phyloP scores from a whole-genome alignment of 1,139 yeast genomes.

The Scheffersomyces parashehatae region DNA sequence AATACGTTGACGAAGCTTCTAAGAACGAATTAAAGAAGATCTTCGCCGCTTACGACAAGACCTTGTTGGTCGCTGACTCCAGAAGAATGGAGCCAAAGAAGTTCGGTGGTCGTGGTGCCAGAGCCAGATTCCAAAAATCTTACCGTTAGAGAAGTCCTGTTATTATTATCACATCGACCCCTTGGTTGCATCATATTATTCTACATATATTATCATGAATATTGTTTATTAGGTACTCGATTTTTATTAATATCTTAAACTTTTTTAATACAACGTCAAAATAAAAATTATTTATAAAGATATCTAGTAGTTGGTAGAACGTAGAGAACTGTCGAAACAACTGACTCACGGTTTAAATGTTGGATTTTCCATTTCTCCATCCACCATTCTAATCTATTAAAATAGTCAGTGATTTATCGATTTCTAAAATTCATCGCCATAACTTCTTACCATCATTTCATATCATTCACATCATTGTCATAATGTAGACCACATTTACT shows the following conservation, averaged over 20 bases:
- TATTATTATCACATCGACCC: conserved; percentile 11
- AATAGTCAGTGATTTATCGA: too few relatives aligned
- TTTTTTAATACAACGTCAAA: conserved; percentile 13
- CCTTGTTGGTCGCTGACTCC: conserved; percentile 98
- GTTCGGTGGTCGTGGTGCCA: conserved; percentile 99
- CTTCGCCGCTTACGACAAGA: conserved; percentile 97
- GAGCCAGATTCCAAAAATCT: conserved; percentile 99
- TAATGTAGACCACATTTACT: too few relatives aligned
- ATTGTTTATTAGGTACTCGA: conserved; percentile 15
- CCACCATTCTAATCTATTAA: too few relatives aligned
- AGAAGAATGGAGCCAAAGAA: conserved; percentile 99
- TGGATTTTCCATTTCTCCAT: too few relatives aligned
- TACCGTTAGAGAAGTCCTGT: conserved; percentile 75
- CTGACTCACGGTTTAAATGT: too few relatives aligned
- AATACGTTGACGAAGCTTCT: conserved; percentile 98
- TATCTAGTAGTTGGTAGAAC: too few relatives aligned
- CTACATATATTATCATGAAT: conserved; percentile 8
- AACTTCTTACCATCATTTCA: too few relatives aligned
- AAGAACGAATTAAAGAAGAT: conserved; percentile 99
- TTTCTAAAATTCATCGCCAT: too few relatives aligned
- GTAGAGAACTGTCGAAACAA: too few relatives aligned
- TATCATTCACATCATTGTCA: too few relatives aligned
- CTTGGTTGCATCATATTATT: conserved; percentile 6
- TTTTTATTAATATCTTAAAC: conserved; percentile 11
- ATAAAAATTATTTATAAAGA: not conserved